phyloP scores from a whole-genome alignment of 345 rosid genomes.

The Populus deltoides region DNA sequence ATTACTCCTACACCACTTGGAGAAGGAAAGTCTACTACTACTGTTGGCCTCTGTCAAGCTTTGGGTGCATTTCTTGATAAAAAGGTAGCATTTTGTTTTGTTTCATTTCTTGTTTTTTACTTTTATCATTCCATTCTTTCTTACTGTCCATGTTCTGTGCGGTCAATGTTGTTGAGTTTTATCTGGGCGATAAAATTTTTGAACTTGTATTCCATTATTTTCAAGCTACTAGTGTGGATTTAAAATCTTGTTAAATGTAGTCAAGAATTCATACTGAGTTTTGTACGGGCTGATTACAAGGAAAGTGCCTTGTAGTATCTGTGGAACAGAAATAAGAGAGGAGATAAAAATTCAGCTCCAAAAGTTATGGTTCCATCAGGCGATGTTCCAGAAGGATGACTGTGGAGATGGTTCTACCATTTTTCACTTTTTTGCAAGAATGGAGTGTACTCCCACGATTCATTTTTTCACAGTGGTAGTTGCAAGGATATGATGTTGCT shows the following conservation, averaged over 20 bases:
- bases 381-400: not conserved
- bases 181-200: not conserved
- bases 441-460: not conserved
- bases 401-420: not conserved
- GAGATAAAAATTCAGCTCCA: not conserved
- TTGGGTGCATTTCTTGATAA: slow-evolving; percentile 89
- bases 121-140: not conserved
- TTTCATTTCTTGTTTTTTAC: not conserved
- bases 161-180: not conserved
- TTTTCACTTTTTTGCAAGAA: not conserved
- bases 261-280: not conserved
- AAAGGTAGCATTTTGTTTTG: slow-evolving; percentile 46
- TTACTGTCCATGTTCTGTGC: not conserved
- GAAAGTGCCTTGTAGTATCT: not conserved
- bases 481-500: not conserved
- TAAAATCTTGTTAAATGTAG: not conserved
- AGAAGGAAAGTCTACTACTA: slow-evolving; percentile 96
- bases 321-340: not conserved
- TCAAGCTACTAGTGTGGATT: not conserved
- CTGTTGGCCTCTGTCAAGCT: slow-evolving; percentile 95
- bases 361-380: not conserved
- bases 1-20: slow-evolving; percentile 99
- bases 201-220: not conserved
- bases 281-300: not conserved
- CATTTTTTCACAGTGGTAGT: not conserved